Percentiles rank a stretch among this genome's conserved stretches.
These are phyloP conservation scores for Raffaelea deltoideospora DNA, from an alignment of 2,329 filamentous ascomycete species.

Conservation along the genomic window DNA sequence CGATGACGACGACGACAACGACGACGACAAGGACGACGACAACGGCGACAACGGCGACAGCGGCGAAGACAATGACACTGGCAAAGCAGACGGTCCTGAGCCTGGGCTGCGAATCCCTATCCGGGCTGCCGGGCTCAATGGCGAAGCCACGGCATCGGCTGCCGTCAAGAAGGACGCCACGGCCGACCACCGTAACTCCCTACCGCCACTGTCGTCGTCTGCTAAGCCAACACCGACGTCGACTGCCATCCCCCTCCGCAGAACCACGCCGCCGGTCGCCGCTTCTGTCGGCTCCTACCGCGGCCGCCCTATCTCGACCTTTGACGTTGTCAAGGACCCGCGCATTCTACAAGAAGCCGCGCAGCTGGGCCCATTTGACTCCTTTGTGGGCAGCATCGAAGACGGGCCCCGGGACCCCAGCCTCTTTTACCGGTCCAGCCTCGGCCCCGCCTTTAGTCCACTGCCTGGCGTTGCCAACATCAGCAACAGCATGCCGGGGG, in stretches of 20 bases:
- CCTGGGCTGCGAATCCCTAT: background rate
- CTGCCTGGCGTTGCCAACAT: background rate
- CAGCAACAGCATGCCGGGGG: background rate
- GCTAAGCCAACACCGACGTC: background rate
- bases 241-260: background rate
- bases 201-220: background rate
- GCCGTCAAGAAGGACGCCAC: background rate
- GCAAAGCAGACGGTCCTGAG: background rate
- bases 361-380: conserved; percentile 20
- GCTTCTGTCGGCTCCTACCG: conserved; percentile 23
- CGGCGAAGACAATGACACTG: background rate
- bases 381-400: conserved; percentile 26
- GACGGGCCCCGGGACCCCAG: conserved; percentile 1
- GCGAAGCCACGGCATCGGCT: background rate
- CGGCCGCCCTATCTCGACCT: conserved; percentile 18
- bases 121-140: background rate
- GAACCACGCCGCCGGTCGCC: conserved; percentile 6
- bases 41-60: background rate
- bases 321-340: conserved; percentile 22
- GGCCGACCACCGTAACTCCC: background rate
- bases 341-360: conserved; percentile 22
- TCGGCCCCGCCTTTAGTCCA: conserved; percentile 1
- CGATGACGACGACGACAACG: background rate
- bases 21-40: background rate
- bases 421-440: background rate